A percentile compares a stretch with the other conserved stretches of the same genome.
Evolutionary conservation across 805 yeast genomes (phyloP).

Genomic region (Saccharomycopsis vini): DNA sequence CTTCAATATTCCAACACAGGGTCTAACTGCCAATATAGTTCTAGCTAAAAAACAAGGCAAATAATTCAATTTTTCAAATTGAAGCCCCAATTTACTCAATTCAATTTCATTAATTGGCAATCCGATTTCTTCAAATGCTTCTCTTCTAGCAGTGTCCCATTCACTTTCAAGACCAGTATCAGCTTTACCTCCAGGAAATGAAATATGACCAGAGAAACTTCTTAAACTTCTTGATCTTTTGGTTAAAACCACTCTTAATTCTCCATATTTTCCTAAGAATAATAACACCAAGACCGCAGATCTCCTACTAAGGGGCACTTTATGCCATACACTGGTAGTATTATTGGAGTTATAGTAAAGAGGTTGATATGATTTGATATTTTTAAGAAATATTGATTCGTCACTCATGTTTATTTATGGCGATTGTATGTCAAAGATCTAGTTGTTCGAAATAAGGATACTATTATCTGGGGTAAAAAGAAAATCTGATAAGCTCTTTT

Average conservation of each 20-base stretch:
- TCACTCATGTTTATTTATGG: background rate
- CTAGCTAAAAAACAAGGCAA: constrained; percentile 78
- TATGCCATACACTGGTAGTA: constrained; percentile 48
- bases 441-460: no score
- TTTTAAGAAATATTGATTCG: constrained; percentile 4
- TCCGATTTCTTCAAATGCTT: constrained; percentile 84
- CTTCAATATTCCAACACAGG: constrained; percentile 61
- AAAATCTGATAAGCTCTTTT: no score
- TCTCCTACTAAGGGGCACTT: constrained; percentile 56
- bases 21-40: constrained; percentile 75
- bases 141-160: constrained; percentile 71
- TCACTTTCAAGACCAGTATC: constrained; percentile 59
- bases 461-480: no score
- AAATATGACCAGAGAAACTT: constrained; percentile 81
- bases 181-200: constrained; percentile 91
- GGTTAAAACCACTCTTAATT: constrained; percentile 69
- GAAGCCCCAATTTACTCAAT: constrained; percentile 42
- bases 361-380: constrained; percentile 10
- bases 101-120: constrained; percentile 39
- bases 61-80: constrained; percentile 48
- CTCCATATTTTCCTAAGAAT: constrained; percentile 65
- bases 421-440: no score
- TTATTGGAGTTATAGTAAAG: constrained; percentile 8
- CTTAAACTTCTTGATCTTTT: constrained; percentile 61
- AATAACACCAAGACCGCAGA: constrained; percentile 73